Percentiles rank a stretch among this genome's conserved stretches.
phyloP scores from a whole-genome alignment of 192 early-diverging fungal species.

The Helicostylum pulchrum region DNA sequence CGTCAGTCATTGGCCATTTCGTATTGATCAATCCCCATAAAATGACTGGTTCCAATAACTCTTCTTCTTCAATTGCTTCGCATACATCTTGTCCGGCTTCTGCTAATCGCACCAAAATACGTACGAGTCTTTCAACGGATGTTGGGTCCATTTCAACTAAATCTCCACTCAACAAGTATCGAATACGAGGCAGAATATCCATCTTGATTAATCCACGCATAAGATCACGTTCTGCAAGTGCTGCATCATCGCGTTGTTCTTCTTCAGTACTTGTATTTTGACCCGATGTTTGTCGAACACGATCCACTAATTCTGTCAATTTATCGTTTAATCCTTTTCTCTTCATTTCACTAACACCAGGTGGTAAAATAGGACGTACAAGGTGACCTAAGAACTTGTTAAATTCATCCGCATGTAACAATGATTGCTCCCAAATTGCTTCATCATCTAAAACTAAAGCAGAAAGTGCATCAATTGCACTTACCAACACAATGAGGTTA shows the following conservation, averaged over 20 bases:
- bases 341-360: neutral
- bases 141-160: neutral
- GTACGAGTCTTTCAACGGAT: constrained; percentile 43
- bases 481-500: constrained; percentile 53
- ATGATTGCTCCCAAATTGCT: constrained; percentile 20
- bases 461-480: constrained; percentile 45
- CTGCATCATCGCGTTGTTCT: constrained; percentile 40
- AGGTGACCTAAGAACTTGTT: constrained; percentile 18
- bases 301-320: constrained; percentile 15
- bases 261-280: constrained; percentile 28
- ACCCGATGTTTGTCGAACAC: neutral
- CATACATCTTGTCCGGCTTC: constrained; percentile 39
- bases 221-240: constrained; percentile 50
- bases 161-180: constrained; percentile 50
- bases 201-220: constrained; percentile 59
- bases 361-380: neutral
- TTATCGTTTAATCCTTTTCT: constrained; percentile 12
- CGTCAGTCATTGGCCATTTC: constrained; percentile 44
- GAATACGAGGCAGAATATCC: constrained; percentile 53
- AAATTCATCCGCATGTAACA: constrained; percentile 33
- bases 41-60: constrained; percentile 43
- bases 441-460: constrained; percentile 38
- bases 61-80: constrained; percentile 42
- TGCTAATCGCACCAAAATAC: constrained; percentile 47
- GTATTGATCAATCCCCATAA: constrained; percentile 33